phyloP scores from a whole-genome alignment of 495 filamentous ascomycete species.

The Aspergillus diversus region DNA sequence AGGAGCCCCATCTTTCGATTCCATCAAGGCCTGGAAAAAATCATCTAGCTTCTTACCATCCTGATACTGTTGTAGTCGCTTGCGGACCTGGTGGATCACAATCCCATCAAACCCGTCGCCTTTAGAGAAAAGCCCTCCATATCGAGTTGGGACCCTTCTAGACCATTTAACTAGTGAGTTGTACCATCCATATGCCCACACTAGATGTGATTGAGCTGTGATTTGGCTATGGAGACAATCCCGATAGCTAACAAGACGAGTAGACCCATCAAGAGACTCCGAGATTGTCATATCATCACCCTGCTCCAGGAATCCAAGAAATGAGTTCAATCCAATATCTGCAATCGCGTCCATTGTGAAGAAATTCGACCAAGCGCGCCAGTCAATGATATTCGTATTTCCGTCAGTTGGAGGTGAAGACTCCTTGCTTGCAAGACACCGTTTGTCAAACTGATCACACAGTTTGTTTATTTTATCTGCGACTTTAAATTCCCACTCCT shows the following conservation, averaged over 20 bases:
- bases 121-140: too few relatives aligned
- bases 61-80: conserved; percentile 38
- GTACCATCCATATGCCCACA: conserved; percentile 53
- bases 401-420: conserved; percentile 19
- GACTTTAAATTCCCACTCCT: conserved; percentile 54
- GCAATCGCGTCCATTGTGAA: conserved; percentile 48
- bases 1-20: conserved; percentile 45
- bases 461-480: conserved; percentile 43
- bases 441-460: too few relatives aligned
- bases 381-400: conserved; percentile 33
- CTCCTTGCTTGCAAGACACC: too few relatives aligned
- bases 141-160: too few relatives aligned
- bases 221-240: conserved; percentile 42
- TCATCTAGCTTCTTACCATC: conserved; percentile 54
- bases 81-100: conserved; percentile 34
- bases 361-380: conserved; percentile 35
- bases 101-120: conserved; percentile 27
- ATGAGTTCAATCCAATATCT: conserved; percentile 45
- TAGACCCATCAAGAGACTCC: conserved; percentile 36
- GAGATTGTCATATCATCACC: conserved; percentile 41
- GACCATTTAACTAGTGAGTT: conserved; percentile 5
- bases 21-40: conserved; percentile 54
- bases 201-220: conserved; percentile 34
- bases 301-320: conserved; percentile 45
- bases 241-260: conserved; percentile 37